phyloP scores from a whole-genome alignment of 257 asterid species.

The Euphrasia confusa region DNA sequence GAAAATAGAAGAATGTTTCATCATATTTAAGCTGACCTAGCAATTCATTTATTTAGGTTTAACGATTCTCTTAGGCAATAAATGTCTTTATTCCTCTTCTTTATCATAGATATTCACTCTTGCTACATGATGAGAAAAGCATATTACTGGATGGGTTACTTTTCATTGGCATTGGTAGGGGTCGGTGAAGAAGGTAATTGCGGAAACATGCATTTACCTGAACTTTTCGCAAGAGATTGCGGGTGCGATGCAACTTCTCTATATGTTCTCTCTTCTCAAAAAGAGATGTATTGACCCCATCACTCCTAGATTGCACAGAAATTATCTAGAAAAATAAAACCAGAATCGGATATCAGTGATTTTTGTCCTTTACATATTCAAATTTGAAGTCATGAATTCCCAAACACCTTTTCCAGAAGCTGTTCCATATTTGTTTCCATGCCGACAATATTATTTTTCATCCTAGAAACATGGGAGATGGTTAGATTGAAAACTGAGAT shows the following conservation, averaged over 20 bases:
- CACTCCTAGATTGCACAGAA: conserved; percentile 94
- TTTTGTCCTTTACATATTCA: conserved; percentile 9
- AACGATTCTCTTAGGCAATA: neutral
- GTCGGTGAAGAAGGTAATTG: conserved; percentile 1
- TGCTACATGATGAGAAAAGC: conserved; percentile 20
- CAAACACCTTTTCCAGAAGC: conserved; percentile 93
- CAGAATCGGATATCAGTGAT: conserved; percentile 2
- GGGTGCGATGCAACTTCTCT: conserved; percentile 95
- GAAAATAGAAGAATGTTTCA: conserved; percentile 1
- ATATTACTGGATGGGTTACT: neutral
- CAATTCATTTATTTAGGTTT: neutral
- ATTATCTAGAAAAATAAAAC: conserved; percentile 58
- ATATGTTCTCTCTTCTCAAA: conserved; percentile 93
- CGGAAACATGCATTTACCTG: conserved; percentile 51
- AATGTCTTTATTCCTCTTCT: conserved; percentile 13
- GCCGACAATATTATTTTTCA: conserved; percentile 94
- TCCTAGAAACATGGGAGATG: conserved; percentile 47
- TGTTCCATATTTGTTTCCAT: conserved; percentile 98
- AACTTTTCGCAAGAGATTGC: conserved; percentile 89
- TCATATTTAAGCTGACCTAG: conserved; percentile 3
- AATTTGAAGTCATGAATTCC: conserved; percentile 15
- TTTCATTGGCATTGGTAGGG: neutral
- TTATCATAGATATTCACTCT: conserved; percentile 20
- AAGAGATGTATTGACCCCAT: conserved; percentile 95
- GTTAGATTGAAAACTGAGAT: conserved; percentile 19